Percentiles rank a stretch among this genome's conserved stretches.
These are phyloP conservation scores for Sutorius eximius DNA, from an alignment of 1,284 basidiomycete species.

Conservation along the genomic window DNA sequence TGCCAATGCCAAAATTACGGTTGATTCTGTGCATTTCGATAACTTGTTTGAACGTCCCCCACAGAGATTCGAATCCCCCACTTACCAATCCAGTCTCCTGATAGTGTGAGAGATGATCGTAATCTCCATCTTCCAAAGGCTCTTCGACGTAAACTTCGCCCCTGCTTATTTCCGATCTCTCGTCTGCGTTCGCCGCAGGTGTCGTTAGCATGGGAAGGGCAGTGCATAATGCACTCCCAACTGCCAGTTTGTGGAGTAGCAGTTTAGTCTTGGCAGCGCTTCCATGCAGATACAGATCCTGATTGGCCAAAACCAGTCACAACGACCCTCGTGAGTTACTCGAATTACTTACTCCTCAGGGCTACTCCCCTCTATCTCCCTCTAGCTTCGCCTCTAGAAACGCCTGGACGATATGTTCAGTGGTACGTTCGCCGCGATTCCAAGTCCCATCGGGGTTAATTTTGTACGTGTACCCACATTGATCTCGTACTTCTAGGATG, in stretches of 20 bases:
- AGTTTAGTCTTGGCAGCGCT: not conserved
- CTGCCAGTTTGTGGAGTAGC: conserved; percentile 5
- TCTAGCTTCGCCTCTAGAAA: not conserved
- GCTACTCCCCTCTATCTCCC: conserved; percentile 2
- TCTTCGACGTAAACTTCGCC: conserved; percentile 10
- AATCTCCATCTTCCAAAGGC: not conserved
- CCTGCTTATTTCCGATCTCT: conserved; percentile 13
- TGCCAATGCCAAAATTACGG: not conserved
- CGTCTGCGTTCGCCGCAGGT: not conserved
- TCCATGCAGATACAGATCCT: not conserved
- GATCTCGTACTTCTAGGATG: not conserved
- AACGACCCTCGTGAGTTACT: not conserved
- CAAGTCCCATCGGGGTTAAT: not conserved
- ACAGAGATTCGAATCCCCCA: conserved; percentile 7
- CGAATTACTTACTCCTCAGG: conserved; percentile 1
- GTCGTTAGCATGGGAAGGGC: not conserved
- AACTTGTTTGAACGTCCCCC: not conserved
- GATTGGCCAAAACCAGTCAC: conserved; percentile 8
- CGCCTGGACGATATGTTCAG: not conserved
- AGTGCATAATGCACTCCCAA: not conserved
- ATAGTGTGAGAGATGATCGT: not conserved
- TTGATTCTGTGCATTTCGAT: not conserved
- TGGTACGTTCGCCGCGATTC: not conserved
- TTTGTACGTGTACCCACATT: conserved; percentile 13
- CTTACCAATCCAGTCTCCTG: not conserved